Percentiles rank a stretch among this genome's conserved stretches.
Evolutionary conservation across 1,284 basidiomycete genomes (phyloP).

Genomic region (Cryptococcus wingfieldii): DNA sequence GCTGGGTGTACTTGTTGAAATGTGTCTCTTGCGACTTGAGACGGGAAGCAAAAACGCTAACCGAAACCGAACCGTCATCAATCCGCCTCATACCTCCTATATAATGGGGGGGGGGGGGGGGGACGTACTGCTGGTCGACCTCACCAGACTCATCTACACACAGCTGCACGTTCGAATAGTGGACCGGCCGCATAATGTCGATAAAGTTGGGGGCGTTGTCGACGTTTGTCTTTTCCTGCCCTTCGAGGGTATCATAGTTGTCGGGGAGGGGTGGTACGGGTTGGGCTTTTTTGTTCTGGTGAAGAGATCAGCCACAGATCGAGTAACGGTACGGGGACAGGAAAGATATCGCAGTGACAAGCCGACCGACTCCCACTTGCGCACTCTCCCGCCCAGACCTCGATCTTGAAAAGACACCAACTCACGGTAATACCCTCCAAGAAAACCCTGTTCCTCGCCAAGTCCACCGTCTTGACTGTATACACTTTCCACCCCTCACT

Average conservation of each 20-base stretch:
- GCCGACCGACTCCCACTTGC: too few relatives aligned
- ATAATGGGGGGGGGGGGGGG: neutral
- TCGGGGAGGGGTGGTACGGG: conserved; percentile 27
- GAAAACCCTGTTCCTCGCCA: conserved; percentile 38
- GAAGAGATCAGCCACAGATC: neutral
- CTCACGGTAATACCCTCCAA: conserved; percentile 40
- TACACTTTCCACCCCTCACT: conserved; percentile 40
- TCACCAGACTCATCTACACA: conserved; percentile 30
- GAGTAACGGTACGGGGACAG: neutral
- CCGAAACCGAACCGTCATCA: neutral
- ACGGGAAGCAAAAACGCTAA: conserved; percentile 40
- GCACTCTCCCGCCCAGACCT: too few relatives aligned
- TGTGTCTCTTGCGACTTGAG: conserved; percentile 30
- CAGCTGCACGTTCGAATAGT: conserved; percentile 47
- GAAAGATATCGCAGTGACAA: neutral
- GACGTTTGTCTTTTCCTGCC: conserved; percentile 21
- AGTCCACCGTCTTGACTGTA: conserved; percentile 37
- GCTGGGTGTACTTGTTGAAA: conserved; percentile 25
- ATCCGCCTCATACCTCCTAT: too few relatives aligned
- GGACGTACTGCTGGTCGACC: conserved; percentile 8
- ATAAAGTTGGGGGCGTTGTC: conserved; percentile 29
- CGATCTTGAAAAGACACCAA: neutral
- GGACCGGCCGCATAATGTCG: conserved; percentile 31
- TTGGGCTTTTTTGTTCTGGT: conserved; percentile 35
- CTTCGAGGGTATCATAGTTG: conserved; percentile 23